phyloP scores from a whole-genome alignment of 345 rosid genomes.

The Diplotaxis tenuifolia region DNA sequence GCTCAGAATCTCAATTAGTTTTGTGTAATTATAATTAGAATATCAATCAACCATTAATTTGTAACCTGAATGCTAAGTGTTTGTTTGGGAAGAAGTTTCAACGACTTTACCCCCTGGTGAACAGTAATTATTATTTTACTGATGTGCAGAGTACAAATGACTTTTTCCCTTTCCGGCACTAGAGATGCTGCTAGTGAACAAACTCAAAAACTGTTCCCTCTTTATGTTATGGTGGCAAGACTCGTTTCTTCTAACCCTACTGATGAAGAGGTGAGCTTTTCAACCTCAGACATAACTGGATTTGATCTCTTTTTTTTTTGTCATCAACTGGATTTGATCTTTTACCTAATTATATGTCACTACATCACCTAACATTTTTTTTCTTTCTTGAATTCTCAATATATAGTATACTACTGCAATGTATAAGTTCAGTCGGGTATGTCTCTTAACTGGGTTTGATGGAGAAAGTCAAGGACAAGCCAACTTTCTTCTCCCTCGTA shows the following conservation, averaged over 20 bases:
- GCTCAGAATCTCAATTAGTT: not conserved
- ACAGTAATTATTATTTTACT: conserved; percentile 4
- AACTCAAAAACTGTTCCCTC: conserved; percentile 59
- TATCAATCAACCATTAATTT: not conserved
- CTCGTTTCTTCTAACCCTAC: conserved; percentile 50
- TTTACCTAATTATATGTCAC: not conserved
- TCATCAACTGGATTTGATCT: no score
- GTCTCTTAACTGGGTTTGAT: conserved; percentile 64
- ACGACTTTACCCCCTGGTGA: not conserved
- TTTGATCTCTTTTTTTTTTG: no score
- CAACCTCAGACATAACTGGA: not conserved
- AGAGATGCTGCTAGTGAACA: conserved; percentile 54
- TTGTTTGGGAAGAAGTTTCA: not conserved
- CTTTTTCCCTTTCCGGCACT: conserved; percentile 52
- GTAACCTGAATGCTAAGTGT: not conserved
- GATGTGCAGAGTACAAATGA: conserved; percentile 70
- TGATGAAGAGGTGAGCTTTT: conserved; percentile 57
- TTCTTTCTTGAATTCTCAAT: conserved; percentile 30
- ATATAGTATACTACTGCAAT: conserved; percentile 84
- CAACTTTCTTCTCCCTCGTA: conserved; percentile 77
- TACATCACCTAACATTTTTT: conserved; percentile 33
- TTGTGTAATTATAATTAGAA: not conserved
- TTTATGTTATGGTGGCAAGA: conserved; percentile 77
- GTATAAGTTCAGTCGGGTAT: conserved; percentile 77
- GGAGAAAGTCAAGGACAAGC: conserved; percentile 67